Conservation (phyloP, 1,284 basidiomycete species). For the Tetrapyrgos nigripes region DNA sequence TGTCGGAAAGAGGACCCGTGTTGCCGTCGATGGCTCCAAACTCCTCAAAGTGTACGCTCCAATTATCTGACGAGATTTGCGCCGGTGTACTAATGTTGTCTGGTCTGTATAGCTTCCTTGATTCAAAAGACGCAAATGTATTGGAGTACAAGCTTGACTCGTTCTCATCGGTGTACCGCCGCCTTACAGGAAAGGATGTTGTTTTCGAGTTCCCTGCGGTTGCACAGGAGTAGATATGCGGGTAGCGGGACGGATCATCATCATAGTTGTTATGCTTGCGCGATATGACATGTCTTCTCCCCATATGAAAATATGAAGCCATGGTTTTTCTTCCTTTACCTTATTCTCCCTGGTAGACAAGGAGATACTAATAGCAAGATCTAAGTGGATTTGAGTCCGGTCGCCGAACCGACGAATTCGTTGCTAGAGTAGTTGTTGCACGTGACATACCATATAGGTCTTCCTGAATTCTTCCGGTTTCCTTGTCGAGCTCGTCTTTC, state of each 20-base stretch:
- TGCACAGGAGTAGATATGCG: constrained; percentile 59
- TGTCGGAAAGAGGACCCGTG: constrained; percentile 96
- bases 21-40: constrained; percentile 90
- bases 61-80: constrained; percentile 12
- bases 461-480: constrained; percentile 28
- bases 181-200: constrained; percentile 94
- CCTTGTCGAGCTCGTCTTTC: constrained; percentile 25
- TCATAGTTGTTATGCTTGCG: constrained; percentile 19
- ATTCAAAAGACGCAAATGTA: constrained; percentile 97
- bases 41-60: constrained; percentile 90
- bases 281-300: constrained; percentile 17
- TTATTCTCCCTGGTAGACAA: too few species aligned
- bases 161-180: constrained; percentile 94
- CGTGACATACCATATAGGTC: too few species aligned
- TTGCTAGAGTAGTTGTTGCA: too few species aligned
- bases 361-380: too few species aligned
- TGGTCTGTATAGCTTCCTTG: constrained; percentile 78
- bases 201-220: constrained; percentile 87
- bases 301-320: constrained; percentile 18
- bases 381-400: too few species aligned
- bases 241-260: constrained; percentile 19
- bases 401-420: too few species aligned
- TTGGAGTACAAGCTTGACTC: constrained; percentile 99
- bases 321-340: constrained; percentile 14
- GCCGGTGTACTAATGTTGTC: constrained; percentile 18